Conservation (phyloP, 306 rosid genomes). For the Pyrus betulifolia region DNA sequence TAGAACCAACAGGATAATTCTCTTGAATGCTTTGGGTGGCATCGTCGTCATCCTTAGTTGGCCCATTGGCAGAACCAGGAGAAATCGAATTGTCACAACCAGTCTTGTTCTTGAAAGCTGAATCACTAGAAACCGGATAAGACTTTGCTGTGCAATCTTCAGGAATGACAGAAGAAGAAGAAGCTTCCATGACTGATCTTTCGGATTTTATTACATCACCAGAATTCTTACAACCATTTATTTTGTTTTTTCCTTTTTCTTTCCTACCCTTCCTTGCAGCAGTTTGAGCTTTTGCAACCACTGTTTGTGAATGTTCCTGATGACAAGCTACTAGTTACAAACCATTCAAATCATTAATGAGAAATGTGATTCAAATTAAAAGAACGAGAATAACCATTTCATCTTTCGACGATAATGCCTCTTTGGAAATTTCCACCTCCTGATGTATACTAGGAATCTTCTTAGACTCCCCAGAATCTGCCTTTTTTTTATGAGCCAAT, state of each 20-base stretch:
- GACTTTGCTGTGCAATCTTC: slow-evolving; percentile 32
- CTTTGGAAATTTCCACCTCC: slow-evolving; percentile 34
- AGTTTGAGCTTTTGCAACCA: slow-evolving; percentile 41
- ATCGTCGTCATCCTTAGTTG: slow-evolving; percentile 21
- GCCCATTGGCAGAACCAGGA: slow-evolving; percentile 31
- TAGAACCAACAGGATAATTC: slow-evolving; percentile 22
- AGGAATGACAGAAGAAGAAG: slow-evolving; percentile 36
- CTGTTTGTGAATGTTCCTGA: slow-evolving; percentile 54
- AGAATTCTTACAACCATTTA: slow-evolving; percentile 17
- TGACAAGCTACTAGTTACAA: slow-evolving; percentile 45
- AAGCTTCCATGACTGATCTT: slow-evolving; percentile 28
- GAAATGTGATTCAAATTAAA: slow-evolving; percentile 24
- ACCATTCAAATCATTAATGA: slow-evolving; percentile 33
- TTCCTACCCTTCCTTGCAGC: slow-evolving; percentile 54
- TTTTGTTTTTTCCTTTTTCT: slow-evolving; percentile 55
- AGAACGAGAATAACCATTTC: slow-evolving; percentile 36
- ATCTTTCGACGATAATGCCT: slow-evolving; percentile 30
- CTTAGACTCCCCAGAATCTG: slow-evolving; percentile 28
- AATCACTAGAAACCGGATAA: slow-evolving; percentile 21
- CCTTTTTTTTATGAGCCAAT: slow-evolving; percentile 34
- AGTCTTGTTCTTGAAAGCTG: slow-evolving; percentile 27
- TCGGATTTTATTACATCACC: slow-evolving; percentile 28
- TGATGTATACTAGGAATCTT: slow-evolving; percentile 27
- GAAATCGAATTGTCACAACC: slow-evolving; percentile 32
- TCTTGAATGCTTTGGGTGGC: slow-evolving; percentile 34